Base-by-base conservation (phyloP, 2,329 filamentous ascomycete genomes). In the Graphilbum sp. region DNA sequence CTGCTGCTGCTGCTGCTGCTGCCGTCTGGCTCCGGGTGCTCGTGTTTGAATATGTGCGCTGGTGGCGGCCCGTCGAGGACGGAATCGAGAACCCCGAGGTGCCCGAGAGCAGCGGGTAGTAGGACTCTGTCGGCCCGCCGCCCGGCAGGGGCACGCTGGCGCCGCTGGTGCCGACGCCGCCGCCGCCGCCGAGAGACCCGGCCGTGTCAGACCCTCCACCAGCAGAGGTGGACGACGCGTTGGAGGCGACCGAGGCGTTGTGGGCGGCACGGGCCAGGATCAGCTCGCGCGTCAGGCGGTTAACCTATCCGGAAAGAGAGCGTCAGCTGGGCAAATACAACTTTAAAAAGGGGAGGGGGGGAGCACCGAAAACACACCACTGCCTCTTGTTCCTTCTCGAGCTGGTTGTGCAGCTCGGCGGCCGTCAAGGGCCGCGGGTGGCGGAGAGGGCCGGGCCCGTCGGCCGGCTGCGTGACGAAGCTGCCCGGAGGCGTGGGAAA, bases 361-460 rank as follows among this genome's bases (percentile, higher is more conserved):
- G n/a, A n/a, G n/a, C n/a, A n/a, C n/a, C n/a, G n/a, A n/a, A 17
- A 23, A 61, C 75, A 46, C 67, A 90, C 87, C 50, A 95, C 79
- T 27, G 86, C 83, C 58, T 96, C 88, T 50, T 96, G 87, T 54
- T 96, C 88, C 57, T 92, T 90, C 59, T 96, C 88, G 20, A 95
- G 67, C 60, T 94, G 75, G 42, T 82, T 67, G 56, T 95, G 86
- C 43, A 96, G 67, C 56, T 96, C 88, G 4, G 85, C 81, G 2
- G 85, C 78, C 0, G 88, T 95, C 54, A 95, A 62, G 4, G 87
- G 87, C 27, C 84, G 72, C 6, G 88, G 87, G 55, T 94, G 87
- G 45, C 88, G 74, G 49, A 92, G 61, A 4, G 88, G 87, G 0
- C 80, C 82, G 40, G 74, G 72, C 21, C 64, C 66, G 34, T 47